Conservation (phyloP, 108 stramenopile genomes). For the Nitzschia inconspicua region DNA sequence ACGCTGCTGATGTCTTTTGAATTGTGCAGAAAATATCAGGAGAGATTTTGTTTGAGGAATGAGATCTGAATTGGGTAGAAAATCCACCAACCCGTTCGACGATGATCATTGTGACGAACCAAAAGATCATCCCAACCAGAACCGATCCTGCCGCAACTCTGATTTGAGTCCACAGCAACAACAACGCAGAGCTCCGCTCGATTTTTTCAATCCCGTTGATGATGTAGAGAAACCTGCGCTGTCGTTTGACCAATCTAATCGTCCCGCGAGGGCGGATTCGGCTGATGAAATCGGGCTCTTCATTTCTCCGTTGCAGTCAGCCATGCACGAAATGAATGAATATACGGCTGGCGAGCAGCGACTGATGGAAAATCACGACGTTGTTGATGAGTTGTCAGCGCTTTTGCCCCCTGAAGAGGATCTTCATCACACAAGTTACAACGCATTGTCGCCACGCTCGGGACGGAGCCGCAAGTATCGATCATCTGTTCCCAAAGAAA, state of each 20-base stretch:
- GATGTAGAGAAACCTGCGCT: conserved; percentile 15
- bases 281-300: too few species aligned
- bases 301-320: conserved; percentile 21
- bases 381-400: not conserved
- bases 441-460: not conserved
- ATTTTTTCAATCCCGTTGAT: conserved; percentile 14
- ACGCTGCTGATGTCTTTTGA: too few species aligned
- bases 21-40: too few species aligned
- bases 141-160: not conserved
- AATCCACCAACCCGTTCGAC: conserved; percentile 20
- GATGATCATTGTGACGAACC: too few species aligned
- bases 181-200: not conserved
- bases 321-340: conserved; percentile 8
- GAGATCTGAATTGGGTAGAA: not conserved
- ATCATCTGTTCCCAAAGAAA: not conserved
- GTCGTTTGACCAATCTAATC: conserved; percentile 4
- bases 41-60: too few species aligned
- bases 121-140: not conserved
- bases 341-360: not conserved
- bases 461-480: not conserved
- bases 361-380: not conserved
- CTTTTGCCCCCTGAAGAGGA: not conserved
- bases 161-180: too few species aligned
- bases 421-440: not conserved
- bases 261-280: not conserved